phyloP scores from a whole-genome alignment of 805 yeast genomes.

The Kuraishia borneana region DNA sequence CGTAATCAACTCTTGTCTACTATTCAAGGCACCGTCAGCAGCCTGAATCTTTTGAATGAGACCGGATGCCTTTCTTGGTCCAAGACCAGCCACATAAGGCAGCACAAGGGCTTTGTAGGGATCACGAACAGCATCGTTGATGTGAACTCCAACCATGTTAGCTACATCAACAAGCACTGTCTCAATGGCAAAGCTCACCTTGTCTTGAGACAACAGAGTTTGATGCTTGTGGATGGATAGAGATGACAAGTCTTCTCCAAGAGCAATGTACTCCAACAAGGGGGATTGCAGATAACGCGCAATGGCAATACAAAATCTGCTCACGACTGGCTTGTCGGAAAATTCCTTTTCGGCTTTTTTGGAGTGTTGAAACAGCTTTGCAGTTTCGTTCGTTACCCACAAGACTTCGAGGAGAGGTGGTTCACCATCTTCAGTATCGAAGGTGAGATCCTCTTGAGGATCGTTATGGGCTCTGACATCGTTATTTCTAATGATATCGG shows the following conservation, averaged over 20 bases:
- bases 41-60: constrained; percentile 69
- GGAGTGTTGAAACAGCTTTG: constrained; percentile 77
- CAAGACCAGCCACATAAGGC: constrained; percentile 82
- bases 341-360: constrained; percentile 66
- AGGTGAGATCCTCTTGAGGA: constrained; percentile 13
- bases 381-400: constrained; percentile 90
- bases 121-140: constrained; percentile 79
- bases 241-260: constrained; percentile 65
- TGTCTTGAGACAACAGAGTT: constrained; percentile 52
- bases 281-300: constrained; percentile 93
- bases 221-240: constrained; percentile 63
- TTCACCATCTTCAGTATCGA: constrained; percentile 18
- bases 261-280: constrained; percentile 74
- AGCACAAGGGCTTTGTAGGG: constrained; percentile 59
- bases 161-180: constrained; percentile 82
- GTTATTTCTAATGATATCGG: constrained; percentile 44
- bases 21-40: constrained; percentile 48
- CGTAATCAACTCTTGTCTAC: constrained; percentile 76
- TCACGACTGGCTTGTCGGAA: constrained; percentile 72
- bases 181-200: constrained; percentile 55
- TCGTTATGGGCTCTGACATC: constrained; percentile 41
- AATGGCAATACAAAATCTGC: constrained; percentile 76
- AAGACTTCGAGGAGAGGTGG: constrained; percentile 56
- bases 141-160: constrained; percentile 86
- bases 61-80: constrained; percentile 91